Base-by-base conservation (phyloP, 78 protist genomes). In the Chrysochromulina parva region DNA sequence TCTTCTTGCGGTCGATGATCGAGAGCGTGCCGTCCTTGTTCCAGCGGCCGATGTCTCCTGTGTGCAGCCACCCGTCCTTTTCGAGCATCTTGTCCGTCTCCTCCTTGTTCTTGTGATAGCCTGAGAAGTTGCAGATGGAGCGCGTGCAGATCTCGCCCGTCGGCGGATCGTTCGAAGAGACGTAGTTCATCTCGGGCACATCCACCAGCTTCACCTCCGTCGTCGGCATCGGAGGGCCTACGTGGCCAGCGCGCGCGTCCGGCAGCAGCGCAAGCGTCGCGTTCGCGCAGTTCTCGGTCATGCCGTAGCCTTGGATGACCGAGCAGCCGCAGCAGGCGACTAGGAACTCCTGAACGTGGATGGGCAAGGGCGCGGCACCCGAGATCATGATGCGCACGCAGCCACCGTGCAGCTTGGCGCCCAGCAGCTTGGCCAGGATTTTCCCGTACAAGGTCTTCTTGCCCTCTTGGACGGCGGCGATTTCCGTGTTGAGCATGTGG, bases 31-130 rank as follows among this genome's bases (percentile, higher is more conserved):
- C 98, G 81, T 93, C 81, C 47, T 9, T 73, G 58, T 91, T 58
- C 93, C 92, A 67, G 88, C 88, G 88, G 13, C 98, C 99, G 76
- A 99, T 80, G 93, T 99, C 99, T 52, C 99, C 99, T 22, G 99
- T 97, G 93, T 96, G 97, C 94, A 97, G 93, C 97, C 97, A 99
- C n/a, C 99, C 99, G 54, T 97, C 98, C 20, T 22, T 85, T 47
- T 92, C 95, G 48, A 97, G 24, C 1, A 81, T 94, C 80, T 96
- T 97, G 1, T 5, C 80, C 24, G 99, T 98, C 89, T 92, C 92
- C 22, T 96, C 97, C 66, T 93, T 93, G 38, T 93, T 84, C 60
- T 96, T 96, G 93, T 92, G 96, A 88, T 98, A 98, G 62, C 99
- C 99, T 5, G 4, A n/a, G 93, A 96, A 93, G 52, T 98, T 91